Evolutionary conservation across 768 basidiomycete genomes (phyloP).

Genomic region (Suillus subluteus): DNA sequence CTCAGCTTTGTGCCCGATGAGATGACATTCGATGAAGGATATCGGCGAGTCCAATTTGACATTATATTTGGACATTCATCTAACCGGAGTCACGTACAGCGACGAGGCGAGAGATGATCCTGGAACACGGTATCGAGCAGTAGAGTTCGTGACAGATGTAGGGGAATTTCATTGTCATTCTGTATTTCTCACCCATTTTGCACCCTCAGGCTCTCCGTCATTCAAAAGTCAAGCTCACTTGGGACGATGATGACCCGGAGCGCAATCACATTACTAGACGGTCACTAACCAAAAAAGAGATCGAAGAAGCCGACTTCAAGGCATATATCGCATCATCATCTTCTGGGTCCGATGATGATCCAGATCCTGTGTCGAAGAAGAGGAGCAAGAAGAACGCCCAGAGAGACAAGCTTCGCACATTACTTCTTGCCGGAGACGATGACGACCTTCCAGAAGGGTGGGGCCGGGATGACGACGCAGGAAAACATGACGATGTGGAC

Average conservation of each 20-base stretch:
- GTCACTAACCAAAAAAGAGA: conserved; percentile 76
- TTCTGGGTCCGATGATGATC: conserved; percentile 41
- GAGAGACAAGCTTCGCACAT: conserved; percentile 73
- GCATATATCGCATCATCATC: conserved; percentile 50
- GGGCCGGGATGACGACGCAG: conserved; percentile 49
- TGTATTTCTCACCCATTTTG: background rate
- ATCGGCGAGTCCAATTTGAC: conserved; percentile 49
- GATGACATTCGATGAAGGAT: conserved; percentile 82
- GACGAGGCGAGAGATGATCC: conserved; percentile 82
- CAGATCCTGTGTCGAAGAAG: conserved; percentile 16
- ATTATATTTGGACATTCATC: background rate
- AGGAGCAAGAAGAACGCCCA: conserved; percentile 46
- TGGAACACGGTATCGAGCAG: conserved; percentile 61
- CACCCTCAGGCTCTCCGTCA: conserved; percentile 83
- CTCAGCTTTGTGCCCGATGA: conserved; percentile 91
- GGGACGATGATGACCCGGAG: conserved; percentile 97
- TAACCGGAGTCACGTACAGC: conserved; percentile 42
- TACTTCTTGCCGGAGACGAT: conserved; percentile 70
- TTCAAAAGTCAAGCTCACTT: conserved; percentile 96
- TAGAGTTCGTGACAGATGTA: conserved; percentile 94
- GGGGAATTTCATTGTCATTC: conserved; percentile 30
- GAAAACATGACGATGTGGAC: conserved; percentile 55
- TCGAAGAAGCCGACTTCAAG: conserved; percentile 90
- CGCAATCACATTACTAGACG: conserved; percentile 81
- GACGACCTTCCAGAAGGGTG: conserved; percentile 85